Conservation (phyloP, 2,329 filamentous ascomycete species). For the Bisporella sp. region DNA sequence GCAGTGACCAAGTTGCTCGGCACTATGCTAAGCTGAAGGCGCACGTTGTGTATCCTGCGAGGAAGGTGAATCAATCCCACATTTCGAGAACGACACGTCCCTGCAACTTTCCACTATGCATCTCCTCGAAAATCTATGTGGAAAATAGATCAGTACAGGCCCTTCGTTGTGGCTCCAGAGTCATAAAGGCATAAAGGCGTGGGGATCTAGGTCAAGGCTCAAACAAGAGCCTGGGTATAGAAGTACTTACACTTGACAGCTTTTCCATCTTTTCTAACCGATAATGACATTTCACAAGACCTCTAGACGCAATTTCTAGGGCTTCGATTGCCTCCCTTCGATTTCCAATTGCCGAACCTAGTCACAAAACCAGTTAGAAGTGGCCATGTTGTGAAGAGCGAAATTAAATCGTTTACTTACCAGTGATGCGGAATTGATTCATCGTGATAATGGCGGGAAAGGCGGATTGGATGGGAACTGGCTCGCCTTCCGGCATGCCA, state of each 20-base stretch:
- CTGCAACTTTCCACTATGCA: neutral
- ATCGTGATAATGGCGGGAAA: neutral
- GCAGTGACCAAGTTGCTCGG: no score
- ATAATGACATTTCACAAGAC: constrained; percentile 35
- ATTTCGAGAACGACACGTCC: neutral
- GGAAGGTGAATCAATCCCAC: no score
- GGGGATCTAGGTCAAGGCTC: neutral
- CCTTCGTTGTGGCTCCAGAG: neutral
- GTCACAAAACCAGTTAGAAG: constrained; percentile 3
- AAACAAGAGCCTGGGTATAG: no score
- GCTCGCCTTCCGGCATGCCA: constrained; percentile 37
- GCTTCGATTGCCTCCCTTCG: constrained; percentile 38
- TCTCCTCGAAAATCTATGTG: neutral
- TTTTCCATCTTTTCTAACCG: constrained; percentile 31
- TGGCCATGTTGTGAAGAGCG: neutral
- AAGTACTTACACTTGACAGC: constrained; percentile 16
- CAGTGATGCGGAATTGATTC: no score
- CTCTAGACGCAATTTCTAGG: constrained; percentile 36
- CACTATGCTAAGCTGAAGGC: no score
- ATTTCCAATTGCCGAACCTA: constrained; percentile 37
- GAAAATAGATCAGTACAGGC: neutral
- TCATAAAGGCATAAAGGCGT: neutral
- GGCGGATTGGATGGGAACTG: constrained; percentile 33
- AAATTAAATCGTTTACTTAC: no score
- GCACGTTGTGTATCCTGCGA: no score